These are phyloP conservation scores for Colletotrichum salicis DNA, from an alignment of 2,329 filamentous ascomycete genomes.

Conservation along the genomic window DNA sequence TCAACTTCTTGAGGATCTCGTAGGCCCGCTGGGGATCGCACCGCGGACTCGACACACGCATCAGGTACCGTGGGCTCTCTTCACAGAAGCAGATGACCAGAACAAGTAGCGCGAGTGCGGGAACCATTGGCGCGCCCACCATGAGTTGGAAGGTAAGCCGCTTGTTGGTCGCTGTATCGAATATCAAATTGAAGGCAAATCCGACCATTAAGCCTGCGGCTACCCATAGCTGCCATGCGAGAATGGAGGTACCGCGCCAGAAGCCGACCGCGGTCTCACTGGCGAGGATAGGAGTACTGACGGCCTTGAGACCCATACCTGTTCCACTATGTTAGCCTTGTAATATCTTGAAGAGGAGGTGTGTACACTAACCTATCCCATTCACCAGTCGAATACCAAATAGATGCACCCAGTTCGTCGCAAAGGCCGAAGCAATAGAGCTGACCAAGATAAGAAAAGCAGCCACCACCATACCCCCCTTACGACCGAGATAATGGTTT, in stretches of 20 bases:
- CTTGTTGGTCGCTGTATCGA: slow-evolving; percentile 38
- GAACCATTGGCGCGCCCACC: slow-evolving; percentile 48
- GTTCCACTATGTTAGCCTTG: background rate
- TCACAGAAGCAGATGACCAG: slow-evolving; percentile 49
- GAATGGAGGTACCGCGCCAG: slow-evolving; percentile 59
- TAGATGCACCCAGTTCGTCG: slow-evolving; percentile 45
- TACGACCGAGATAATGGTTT: slow-evolving; percentile 53
- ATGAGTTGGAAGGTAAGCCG: slow-evolving; percentile 43
- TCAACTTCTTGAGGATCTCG: slow-evolving; percentile 45
- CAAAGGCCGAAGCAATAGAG: slow-evolving; percentile 50
- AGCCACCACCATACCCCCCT: slow-evolving; percentile 52
- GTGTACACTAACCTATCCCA: slow-evolving; percentile 48
- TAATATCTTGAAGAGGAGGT: background rate
- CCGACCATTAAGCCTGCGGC: slow-evolving; percentile 50
- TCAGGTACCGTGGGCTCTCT: slow-evolving; percentile 53
- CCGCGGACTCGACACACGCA: slow-evolving; percentile 47
- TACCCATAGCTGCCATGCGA: slow-evolving; percentile 59
- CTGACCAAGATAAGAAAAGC: slow-evolving; percentile 52
- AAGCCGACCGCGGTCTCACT: slow-evolving; percentile 58
- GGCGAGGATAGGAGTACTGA: slow-evolving; percentile 58
- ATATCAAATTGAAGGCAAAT: slow-evolving; percentile 50
- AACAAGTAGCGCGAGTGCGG: slow-evolving; percentile 46
- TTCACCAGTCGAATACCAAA: slow-evolving; percentile 50
- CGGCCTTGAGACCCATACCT: slow-evolving; percentile 61
- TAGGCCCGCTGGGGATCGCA: slow-evolving; percentile 49